Conservation (phyloP, 192 early-diverging fungal genomes). For the Backusella circina region DNA sequence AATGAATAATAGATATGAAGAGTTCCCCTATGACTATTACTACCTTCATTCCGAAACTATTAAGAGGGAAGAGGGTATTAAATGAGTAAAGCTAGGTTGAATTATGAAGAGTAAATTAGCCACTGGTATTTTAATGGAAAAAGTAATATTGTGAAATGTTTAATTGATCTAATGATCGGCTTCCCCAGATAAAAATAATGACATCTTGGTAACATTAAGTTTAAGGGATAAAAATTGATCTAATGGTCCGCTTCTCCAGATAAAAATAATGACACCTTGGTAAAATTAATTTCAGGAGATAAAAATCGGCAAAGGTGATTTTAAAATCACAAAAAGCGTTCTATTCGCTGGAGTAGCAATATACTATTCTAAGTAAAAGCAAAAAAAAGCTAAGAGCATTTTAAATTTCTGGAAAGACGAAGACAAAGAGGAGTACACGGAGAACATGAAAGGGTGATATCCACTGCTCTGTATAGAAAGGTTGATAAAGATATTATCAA, state of each 20-base stretch:
- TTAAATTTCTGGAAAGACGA: too few species aligned
- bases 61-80: background rate
- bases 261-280: background rate
- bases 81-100: background rate
- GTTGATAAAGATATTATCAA: too few species aligned
- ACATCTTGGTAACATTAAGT: background rate
- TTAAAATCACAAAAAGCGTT: background rate
- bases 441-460: too few species aligned
- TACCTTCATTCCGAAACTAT: background rate
- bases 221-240: background rate
- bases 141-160: background rate
- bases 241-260: background rate
- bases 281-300: background rate
- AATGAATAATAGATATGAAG: background rate
- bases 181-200: background rate
- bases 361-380: too few species aligned
- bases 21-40: background rate
- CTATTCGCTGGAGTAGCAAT: background rate
- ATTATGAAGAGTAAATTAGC: background rate
- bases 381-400: too few species aligned
- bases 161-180: background rate
- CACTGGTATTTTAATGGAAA: background rate
- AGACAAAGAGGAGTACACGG: too few species aligned
- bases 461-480: too few species aligned
- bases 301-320: background rate